Conservation (phyloP, 108 stramenopile species). For the Skeletonema tropicum region DNA sequence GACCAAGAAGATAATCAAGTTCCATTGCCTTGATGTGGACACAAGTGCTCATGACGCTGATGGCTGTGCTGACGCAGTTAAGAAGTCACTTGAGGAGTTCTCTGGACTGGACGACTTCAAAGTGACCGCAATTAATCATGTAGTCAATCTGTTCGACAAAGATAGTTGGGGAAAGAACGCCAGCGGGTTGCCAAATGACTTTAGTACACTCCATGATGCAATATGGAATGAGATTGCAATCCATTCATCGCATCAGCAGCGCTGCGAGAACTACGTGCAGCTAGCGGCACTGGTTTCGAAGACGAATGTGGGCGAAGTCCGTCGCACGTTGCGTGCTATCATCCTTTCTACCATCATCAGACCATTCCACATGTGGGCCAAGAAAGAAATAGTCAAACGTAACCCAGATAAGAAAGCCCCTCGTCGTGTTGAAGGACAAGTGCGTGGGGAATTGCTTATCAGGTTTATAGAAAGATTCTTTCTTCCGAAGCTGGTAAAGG, state of each 20-base stretch:
- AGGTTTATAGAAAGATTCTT: not conserved
- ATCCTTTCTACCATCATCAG: not conserved
- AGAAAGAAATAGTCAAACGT: not conserved
- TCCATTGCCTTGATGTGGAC: no score
- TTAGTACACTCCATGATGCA: not conserved
- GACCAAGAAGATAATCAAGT: no score
- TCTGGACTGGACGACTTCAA: not conserved
- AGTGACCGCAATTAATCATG: not conserved
- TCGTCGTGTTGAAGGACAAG: not conserved
- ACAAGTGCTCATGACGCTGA: no score
- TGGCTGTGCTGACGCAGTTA: not conserved
- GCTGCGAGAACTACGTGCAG: conserved; percentile 14
- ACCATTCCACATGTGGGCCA: not conserved
- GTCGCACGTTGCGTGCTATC: not conserved
- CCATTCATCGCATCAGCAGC: conserved; percentile 9
- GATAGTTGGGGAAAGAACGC: not conserved
- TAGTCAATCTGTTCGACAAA: not conserved
- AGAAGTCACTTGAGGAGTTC: not conserved
- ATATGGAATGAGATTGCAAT: conserved; percentile 3
- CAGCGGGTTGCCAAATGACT: not conserved
- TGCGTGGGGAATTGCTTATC: not conserved
- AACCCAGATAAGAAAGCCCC: not conserved
- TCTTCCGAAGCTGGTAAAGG: not conserved
- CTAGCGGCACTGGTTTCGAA: not conserved
- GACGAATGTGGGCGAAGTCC: conserved; percentile 3